These are phyloP conservation scores for Phytophthora vignae DNA, from an alignment of 352 stramenopile genomes.

Conservation along the genomic window DNA sequence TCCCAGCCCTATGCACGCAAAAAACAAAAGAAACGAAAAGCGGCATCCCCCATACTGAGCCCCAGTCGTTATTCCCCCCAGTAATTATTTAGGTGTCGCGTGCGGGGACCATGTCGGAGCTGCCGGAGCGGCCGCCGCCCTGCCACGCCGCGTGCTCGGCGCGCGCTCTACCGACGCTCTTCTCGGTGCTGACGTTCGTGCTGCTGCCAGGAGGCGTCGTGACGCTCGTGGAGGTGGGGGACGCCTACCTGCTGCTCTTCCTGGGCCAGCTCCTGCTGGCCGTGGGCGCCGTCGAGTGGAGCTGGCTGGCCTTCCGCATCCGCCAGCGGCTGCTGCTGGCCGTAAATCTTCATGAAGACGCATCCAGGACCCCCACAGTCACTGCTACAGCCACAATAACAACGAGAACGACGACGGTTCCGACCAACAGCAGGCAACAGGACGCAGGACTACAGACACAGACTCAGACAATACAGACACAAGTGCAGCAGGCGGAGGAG, in stretches of 20 bases:
- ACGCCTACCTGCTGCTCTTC: conserved; percentile 53
- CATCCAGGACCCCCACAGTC: too few relatives aligned
- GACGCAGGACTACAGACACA: conserved; percentile 9
- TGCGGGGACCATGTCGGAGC: conserved; percentile 27
- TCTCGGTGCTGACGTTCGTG: conserved; percentile 39
- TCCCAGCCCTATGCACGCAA: conserved; percentile 14
- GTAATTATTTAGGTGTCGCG: conserved; percentile 23
- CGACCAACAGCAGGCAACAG: neutral
- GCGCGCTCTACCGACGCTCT: conserved; percentile 29
- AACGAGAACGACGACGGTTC: too few relatives aligned
- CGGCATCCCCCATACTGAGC: conserved; percentile 10
- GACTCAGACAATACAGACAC: conserved; percentile 9
- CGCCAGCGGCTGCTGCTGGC: conserved; percentile 51
- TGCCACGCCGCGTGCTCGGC: conserved; percentile 37
- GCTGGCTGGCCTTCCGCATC: conserved; percentile 59
- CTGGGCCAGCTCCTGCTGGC: conserved; percentile 48
- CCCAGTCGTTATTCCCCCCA: conserved; percentile 27
- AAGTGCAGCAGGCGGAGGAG: conserved; percentile 8
- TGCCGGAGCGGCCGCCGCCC: conserved; percentile 40
- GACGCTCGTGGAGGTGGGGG: conserved; percentile 45
- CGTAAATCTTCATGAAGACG: conserved; percentile 30
- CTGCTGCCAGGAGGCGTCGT: conserved; percentile 42
- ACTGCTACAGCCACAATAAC: too few relatives aligned
- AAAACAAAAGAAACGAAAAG: conserved; percentile 24
- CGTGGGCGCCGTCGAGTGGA: conserved; percentile 56